Base-by-base conservation (phyloP, 805 yeast species). In the Lipomyces yamanashiensis region DNA sequence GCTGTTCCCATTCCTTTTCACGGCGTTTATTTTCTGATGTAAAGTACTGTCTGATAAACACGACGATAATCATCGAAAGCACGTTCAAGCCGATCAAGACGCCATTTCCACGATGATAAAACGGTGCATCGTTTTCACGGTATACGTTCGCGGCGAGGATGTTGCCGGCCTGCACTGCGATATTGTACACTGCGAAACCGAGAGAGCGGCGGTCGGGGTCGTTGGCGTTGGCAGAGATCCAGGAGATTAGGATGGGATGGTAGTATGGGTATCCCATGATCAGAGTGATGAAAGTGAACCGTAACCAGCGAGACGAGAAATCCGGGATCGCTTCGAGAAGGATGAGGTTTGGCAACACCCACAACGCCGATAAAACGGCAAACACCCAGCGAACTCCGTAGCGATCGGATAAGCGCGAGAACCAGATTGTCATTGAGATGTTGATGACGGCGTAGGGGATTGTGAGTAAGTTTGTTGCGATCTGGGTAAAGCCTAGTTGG, bases 211-310 rank as follows among this genome's bases (percentile, higher is more conserved):
- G 77, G 17, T 86, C 74, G 28, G 87, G 87, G 0, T 87, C 79
- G 71, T 85, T 83, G 8, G 89, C 80, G 69, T 87, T 87, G 34
- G 83, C 73, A 0, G 91, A 85, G 61, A 84, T 81, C 86, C 89
- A 84, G 19, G 84, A 76, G 28, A 84, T 85, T 61, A 82, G 75
- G 55, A 86, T 74, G 0, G 88, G 84, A 75, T 84, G 85, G 23
- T 80, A 75, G 56, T 80, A 79, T 0, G 85, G 83, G 44, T 79
- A 78, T 19, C 81, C 82, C 45, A 84, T 72, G 34, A 78, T 67
- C n/a, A 79, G 64, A 0, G 71, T 64, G 47, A 62, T 41, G 23
- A 61, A 37, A 6, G 59, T 49, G 54, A 63, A 68, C 1, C 64
- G 55, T 8, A 53, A 36, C 67, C 68, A 68, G 15, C 64, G 62